phyloP scores from a whole-genome alignment of 2,329 filamentous ascomycete genomes.

The Mycosphaerelloides madeirae region DNA sequence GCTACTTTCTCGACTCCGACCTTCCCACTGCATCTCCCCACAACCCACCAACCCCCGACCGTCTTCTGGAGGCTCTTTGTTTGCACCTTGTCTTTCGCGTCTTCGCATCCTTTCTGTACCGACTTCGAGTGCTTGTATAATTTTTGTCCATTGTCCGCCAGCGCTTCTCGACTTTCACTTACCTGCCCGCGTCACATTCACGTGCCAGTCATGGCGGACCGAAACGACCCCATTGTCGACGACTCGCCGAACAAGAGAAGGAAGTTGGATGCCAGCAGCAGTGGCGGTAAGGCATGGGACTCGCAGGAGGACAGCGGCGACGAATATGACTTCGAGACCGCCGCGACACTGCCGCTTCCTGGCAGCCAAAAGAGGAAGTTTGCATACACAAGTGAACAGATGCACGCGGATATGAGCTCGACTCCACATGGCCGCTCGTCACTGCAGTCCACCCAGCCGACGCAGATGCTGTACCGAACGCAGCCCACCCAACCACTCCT shows the following conservation, averaged over 20 bases:
- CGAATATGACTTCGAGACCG: slow-evolving; percentile 46
- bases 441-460: slow-evolving; percentile 49
- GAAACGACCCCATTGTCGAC: slow-evolving; percentile 31
- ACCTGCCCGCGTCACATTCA: slow-evolving; percentile 3
- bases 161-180: slow-evolving; percentile 4
- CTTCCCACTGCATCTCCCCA: too few relatives aligned
- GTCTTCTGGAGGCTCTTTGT: too few relatives aligned
- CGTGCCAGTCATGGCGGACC: slow-evolving; percentile 24
- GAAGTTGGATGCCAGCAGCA: slow-evolving; percentile 22
- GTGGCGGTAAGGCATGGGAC: slow-evolving; percentile 23
- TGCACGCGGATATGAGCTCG: slow-evolving; percentile 20
- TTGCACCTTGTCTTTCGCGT: too few relatives aligned
- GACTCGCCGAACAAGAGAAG: slow-evolving; percentile 33
- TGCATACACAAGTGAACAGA: slow-evolving; percentile 16
- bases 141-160: not conserved
- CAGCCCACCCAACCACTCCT: slow-evolving; percentile 47
- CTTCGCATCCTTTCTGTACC: too few relatives aligned
- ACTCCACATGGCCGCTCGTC: slow-evolving; percentile 12
- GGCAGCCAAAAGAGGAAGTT: slow-evolving; percentile 21
- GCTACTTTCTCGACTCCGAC: too few relatives aligned
- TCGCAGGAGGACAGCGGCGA: slow-evolving; percentile 45
- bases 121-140: too few relatives aligned
- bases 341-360: slow-evolving; percentile 34
- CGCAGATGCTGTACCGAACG: slow-evolving; percentile 32
- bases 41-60: too few relatives aligned